phyloP scores from a whole-genome alignment of 768 basidiomycete species.

The Chalciporus sphaerocephalus region DNA sequence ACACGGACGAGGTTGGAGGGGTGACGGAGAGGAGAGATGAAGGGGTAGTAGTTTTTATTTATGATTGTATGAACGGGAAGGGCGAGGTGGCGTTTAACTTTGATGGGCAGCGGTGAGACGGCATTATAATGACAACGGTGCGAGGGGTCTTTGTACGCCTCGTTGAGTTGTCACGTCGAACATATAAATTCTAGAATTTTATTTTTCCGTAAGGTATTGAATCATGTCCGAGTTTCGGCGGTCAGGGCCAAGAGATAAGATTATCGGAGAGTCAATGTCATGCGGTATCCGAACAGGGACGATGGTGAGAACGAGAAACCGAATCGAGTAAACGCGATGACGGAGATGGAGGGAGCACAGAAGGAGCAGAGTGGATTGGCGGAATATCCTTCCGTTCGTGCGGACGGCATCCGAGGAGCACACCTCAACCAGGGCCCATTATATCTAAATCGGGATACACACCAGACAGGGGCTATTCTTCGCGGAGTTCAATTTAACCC shows the following conservation, averaged over 20 bases:
- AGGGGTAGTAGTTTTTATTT: background rate
- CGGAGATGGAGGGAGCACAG: background rate
- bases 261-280: background rate
- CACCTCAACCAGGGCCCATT: background rate
- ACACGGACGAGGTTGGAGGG: conserved; percentile 1
- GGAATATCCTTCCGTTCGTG: background rate
- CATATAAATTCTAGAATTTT: background rate
- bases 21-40: background rate
- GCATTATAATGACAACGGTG: too few species aligned
- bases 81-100: conserved; percentile 1
- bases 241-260: background rate
- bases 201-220: too few species aligned
- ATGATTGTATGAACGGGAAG: background rate
- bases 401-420: conserved; percentile 27
- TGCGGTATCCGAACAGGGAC: background rate
- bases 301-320: background rate
- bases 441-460: conserved; percentile 1
- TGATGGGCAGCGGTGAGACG: too few species aligned
- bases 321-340: background rate
- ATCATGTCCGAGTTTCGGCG: background rate
- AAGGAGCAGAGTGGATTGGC: background rate
- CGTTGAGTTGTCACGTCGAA: background rate
- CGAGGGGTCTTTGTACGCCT: background rate
- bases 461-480: background rate
- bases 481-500: conserved; percentile 25